These are phyloP conservation scores for Pyrenophora seminiperda DNA, from an alignment of 2,329 filamentous ascomycete species.

Conservation along the genomic window DNA sequence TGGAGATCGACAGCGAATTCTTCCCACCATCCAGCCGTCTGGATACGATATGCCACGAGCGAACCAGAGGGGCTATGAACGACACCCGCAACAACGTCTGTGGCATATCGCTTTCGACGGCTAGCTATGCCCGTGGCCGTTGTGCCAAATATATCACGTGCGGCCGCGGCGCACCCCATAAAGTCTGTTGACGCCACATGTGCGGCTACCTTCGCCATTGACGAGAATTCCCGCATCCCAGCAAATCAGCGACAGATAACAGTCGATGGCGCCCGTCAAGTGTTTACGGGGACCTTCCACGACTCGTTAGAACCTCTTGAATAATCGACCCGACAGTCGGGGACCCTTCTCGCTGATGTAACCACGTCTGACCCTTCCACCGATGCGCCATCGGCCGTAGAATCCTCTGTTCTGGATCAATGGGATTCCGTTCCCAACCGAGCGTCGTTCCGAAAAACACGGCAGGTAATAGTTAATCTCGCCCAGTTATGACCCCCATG, in stretches of 20 bases:
- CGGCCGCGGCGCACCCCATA: neutral
- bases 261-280: neutral
- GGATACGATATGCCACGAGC: neutral
- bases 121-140: neutral
- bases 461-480: neutral
- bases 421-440: constrained; percentile 3
- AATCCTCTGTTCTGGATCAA: neutral
- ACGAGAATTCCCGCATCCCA: neutral
- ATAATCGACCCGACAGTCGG: neutral
- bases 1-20: constrained; percentile 4
- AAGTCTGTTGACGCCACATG: neutral
- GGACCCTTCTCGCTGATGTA: constrained; percentile 5
- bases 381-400: constrained; percentile 5
- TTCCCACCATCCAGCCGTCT: constrained; percentile 1
- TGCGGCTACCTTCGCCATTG: constrained; percentile 1
- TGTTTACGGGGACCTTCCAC: constrained; percentile 2
- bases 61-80: constrained; percentile 8
- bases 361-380: constrained; percentile 9
- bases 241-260: constrained; percentile 1
- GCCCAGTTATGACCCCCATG: neutral
- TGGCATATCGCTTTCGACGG: neutral
- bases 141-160: no score
- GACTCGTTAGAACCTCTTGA: constrained; percentile 9
- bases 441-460: neutral
- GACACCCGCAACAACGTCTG: neutral